Evolutionary conservation across 2,329 filamentous ascomycete genomes (phyloP), one percentile per base, ranked within the genome.

Genomic region (Dichotomopilus funicola): DNA sequence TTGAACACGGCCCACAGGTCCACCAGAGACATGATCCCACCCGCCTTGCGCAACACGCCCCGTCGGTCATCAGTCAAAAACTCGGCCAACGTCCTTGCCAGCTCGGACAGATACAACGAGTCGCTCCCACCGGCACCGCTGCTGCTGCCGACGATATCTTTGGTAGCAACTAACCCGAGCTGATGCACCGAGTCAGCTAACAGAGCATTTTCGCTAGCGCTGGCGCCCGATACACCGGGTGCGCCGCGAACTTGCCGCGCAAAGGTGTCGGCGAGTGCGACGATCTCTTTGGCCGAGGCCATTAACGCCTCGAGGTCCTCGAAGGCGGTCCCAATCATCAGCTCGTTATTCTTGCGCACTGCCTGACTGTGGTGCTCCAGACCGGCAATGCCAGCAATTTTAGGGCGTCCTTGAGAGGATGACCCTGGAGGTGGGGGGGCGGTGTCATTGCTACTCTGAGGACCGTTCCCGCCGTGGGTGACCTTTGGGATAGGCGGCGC

Each of bases 1-100:
- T 99, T 99, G 75, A 97, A 97, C 61, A 95, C 83, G 34, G 91
- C 89, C 91, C 91, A 96, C 0, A 96, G 78, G 67, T 96, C 91
- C 10, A 96, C 90, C 1, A 96, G 77, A 40, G 84, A 92, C 68
- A 96, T 88, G 63, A 95, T 94, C 1, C 91, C 91, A 5, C 91
- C 91, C 48, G 91, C 87, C 59, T 82, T 85, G 55, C 84, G 84
- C 27, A 96, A 75, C 1, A 96, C 80, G 0, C 89, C 89, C 53
- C 87, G 80, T 2, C 85, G 78, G 68, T 96, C 91, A 68, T 96
- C 91, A 0, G 89, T 92, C 9, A 96, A 75, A 65, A 92, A 96
- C 70, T 96, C 91, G 6, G 91, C 91, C 4, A 96, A 71, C 64
- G 91, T 92, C 37, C 90, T 82, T 4, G 91, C 83, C 44, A 96